Evolutionary conservation across 225 moss, liverwort and hornwort species (phyloP).

Genomic region (Pseudoscleropodium purum): DNA sequence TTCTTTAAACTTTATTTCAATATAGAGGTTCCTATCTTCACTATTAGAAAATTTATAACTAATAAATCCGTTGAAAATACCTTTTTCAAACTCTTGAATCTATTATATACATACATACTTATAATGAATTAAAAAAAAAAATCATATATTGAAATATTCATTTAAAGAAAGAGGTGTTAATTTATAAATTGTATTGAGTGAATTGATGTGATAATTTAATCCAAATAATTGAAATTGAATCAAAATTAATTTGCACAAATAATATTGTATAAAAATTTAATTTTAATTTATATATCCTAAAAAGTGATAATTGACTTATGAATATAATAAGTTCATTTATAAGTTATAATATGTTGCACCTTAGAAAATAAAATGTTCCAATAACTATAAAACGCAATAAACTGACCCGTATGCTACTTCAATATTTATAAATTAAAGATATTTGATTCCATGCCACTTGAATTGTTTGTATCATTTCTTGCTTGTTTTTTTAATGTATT

Average conservation of each 20-base stretch:
- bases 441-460: too few relatives aligned
- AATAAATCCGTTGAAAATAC: background rate
- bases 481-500: background rate
- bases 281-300: too few relatives aligned
- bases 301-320: background rate
- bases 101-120: background rate
- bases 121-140: background rate
- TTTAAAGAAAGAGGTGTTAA: background rate
- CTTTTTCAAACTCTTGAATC: too few relatives aligned
- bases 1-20: background rate
- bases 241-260: background rate
- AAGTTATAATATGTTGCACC: too few relatives aligned
- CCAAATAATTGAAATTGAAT: background rate
- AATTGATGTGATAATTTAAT: background rate
- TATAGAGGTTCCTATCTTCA: background rate
- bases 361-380: background rate
- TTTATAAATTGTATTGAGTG: background rate
- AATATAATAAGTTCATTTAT: background rate
- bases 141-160: too few relatives aligned
- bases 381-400: background rate
- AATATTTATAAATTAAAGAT: too few relatives aligned
- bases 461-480: background rate
- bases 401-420: background rate
- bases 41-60: background rate
- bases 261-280: background rate